Conservation (phyloP, 192 early-diverging fungal species). For the Backusella parvicylindrica region DNA sequence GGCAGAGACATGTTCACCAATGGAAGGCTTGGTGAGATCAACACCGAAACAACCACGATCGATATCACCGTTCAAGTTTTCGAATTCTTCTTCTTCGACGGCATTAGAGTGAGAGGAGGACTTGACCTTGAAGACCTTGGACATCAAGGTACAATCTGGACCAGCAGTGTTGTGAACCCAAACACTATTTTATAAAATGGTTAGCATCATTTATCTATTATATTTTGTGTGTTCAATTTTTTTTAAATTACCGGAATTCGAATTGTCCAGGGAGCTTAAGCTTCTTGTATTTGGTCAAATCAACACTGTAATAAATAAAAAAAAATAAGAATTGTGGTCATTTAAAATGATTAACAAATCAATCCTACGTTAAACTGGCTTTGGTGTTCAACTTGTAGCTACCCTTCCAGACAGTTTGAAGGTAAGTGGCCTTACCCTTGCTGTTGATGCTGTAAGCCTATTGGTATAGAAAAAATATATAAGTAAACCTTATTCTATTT, state of each 20-base stretch:
- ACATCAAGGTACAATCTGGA: constrained; percentile 35
- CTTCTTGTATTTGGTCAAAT: constrained; percentile 25
- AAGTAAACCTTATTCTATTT: background rate
- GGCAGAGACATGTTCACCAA: constrained; percentile 12
- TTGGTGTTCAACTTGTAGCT: constrained; percentile 26
- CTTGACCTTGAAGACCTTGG: constrained; percentile 35
- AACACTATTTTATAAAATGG: constrained; percentile 5
- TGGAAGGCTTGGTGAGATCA: constrained; percentile 7
- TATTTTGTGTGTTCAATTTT: background rate
- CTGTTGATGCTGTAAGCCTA: constrained; percentile 27
- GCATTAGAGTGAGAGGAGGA: constrained; percentile 24
- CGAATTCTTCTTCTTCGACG: constrained; percentile 13
- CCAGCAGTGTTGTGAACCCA: constrained; percentile 30
- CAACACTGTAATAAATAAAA: constrained; percentile 14
- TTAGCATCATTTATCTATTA: background rate
- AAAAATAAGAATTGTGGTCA: background rate
- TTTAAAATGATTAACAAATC: background rate
- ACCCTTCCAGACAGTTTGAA: constrained; percentile 32
- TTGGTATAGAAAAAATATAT: background rate
- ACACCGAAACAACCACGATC: constrained; percentile 37
- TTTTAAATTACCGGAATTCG: constrained; percentile 29
- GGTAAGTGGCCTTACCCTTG: constrained; percentile 26
- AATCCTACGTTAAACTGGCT: constrained; percentile 30
- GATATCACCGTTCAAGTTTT: constrained; percentile 20
- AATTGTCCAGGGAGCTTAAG: constrained; percentile 35